Evolutionary conservation across 345 rosid species (phyloP).

Genomic region (Rhodamnia rubescens): DNA sequence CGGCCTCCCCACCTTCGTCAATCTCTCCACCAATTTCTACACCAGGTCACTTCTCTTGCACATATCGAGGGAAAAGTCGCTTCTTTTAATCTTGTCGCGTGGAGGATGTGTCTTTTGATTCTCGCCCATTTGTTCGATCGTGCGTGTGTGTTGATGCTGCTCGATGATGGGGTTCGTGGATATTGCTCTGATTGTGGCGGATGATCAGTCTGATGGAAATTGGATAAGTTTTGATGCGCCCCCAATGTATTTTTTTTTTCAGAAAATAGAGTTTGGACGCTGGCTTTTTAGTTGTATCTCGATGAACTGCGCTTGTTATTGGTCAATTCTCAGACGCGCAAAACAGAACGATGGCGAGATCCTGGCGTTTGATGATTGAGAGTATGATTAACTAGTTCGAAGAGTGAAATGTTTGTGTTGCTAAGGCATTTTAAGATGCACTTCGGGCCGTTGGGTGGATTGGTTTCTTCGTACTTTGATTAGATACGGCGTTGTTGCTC

Average conservation of each 20-base stretch:
- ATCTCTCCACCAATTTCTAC: slow-evolving; percentile 88
- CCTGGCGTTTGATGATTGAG: neutral
- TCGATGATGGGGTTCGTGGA: neutral
- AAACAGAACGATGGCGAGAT: neutral
- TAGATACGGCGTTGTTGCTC: neutral
- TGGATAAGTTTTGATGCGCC: neutral
- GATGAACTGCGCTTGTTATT: neutral
- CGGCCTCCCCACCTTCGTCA: slow-evolving; percentile 73
- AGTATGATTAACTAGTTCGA: neutral
- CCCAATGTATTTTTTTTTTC: neutral
- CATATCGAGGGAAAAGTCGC: neutral
- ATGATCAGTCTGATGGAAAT: neutral
- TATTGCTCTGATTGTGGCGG: neutral
- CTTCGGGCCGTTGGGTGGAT: neutral
- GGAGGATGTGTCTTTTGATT: neutral
- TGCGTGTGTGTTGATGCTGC: neutral
- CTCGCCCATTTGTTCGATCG: neutral
- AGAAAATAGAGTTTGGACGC: neutral
- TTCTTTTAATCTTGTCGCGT: neutral
- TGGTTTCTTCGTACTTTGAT: neutral
- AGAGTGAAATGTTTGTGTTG: neutral
- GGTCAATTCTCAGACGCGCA: neutral
- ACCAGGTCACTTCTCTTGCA: slow-evolving; percentile 30
- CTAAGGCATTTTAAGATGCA: neutral
- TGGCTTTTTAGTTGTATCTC: neutral